These are phyloP conservation scores for Cerioporus squamosus DNA, from an alignment of 1,284 basidiomycete genomes.

Conservation along the genomic window DNA sequence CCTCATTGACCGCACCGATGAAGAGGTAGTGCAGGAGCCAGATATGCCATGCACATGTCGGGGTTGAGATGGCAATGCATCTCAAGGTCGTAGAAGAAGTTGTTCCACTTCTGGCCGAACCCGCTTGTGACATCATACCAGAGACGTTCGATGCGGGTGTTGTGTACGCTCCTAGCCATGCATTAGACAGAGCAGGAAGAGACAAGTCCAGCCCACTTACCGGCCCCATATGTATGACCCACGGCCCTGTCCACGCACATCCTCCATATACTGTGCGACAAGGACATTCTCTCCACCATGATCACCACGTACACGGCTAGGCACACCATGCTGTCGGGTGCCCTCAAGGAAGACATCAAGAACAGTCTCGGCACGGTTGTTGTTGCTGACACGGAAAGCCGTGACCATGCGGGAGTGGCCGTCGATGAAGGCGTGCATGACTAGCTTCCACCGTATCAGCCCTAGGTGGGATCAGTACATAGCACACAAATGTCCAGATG, in stretches of 20 bases:
- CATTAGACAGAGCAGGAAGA: background rate
- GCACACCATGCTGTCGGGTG: constrained; percentile 17
- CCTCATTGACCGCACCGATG: constrained; percentile 3
- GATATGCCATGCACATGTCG: constrained; percentile 20
- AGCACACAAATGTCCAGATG: too few species aligned
- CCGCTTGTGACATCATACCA: constrained; percentile 42
- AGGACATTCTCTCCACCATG: constrained; percentile 33
- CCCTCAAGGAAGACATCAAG: constrained; percentile 25
- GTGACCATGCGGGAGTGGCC: constrained; percentile 36
- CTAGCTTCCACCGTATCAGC: constrained; percentile 37
- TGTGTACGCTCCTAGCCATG: constrained; percentile 20
- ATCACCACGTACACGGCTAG: constrained; percentile 32
- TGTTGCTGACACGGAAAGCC: constrained; percentile 32
- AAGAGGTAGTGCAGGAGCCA: constrained; percentile 28
- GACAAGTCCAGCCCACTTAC: constrained; percentile 25
- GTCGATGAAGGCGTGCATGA: constrained; percentile 45
- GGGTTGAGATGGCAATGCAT: constrained; percentile 23
- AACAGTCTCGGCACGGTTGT: constrained; percentile 26
- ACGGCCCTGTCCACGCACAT: constrained; percentile 24
- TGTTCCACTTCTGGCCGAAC: constrained; percentile 37
- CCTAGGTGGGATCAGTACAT: constrained; percentile 4
- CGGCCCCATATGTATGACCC: constrained; percentile 43
- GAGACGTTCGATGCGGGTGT: constrained; percentile 31
- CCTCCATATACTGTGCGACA: constrained; percentile 35
- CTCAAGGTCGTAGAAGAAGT: constrained; percentile 37